phyloP scores from a whole-genome alignment of 2,329 filamentous ascomycete species.

The Nannizziopsis barbatae region DNA sequence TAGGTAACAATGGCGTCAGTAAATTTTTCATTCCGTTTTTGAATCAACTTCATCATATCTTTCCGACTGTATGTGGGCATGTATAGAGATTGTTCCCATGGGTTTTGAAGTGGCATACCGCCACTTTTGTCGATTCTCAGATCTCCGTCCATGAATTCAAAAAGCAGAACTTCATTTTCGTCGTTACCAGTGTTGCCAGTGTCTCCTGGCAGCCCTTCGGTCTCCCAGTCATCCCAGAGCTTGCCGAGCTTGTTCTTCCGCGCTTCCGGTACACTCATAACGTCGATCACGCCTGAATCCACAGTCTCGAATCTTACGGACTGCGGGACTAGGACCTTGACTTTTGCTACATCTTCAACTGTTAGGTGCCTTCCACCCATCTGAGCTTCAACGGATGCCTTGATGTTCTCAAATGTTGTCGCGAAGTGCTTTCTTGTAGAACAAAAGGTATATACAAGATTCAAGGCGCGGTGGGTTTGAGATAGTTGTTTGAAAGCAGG shows the following conservation, averaged over 20 bases:
- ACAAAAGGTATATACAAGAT: constrained; percentile 89
- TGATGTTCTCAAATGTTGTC: constrained; percentile 84
- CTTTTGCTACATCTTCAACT: constrained; percentile 69
- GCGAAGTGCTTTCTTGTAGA: constrained; percentile 83
- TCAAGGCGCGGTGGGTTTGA: constrained; percentile 71
- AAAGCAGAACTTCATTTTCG: constrained; percentile 62
- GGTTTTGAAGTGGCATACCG: constrained; percentile 37
- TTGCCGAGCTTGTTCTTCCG: constrained; percentile 24
- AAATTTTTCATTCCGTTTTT: constrained; percentile 80
- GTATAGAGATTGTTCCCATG: constrained; percentile 67
- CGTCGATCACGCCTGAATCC: constrained; percentile 69
- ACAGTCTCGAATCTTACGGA: constrained; percentile 77
- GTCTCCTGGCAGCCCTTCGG: constrained; percentile 34
- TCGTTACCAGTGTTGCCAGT: constrained; percentile 25
- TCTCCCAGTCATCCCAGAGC: constrained; percentile 46
- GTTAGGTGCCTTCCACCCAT: constrained; percentile 55
- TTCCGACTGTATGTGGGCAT: constrained; percentile 90
- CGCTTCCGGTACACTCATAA: constrained; percentile 50
- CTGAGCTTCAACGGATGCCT: constrained; percentile 70
- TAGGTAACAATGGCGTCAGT: constrained; percentile 64
- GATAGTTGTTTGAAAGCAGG: constrained; percentile 59
- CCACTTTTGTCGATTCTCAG: constrained; percentile 71
- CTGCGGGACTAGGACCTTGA: constrained; percentile 65
- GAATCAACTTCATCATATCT: constrained; percentile 79
- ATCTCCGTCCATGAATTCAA: constrained; percentile 88